phyloP scores from a whole-genome alignment of 1,139 yeast genomes.

The Wickerhamiella pararugosa region DNA sequence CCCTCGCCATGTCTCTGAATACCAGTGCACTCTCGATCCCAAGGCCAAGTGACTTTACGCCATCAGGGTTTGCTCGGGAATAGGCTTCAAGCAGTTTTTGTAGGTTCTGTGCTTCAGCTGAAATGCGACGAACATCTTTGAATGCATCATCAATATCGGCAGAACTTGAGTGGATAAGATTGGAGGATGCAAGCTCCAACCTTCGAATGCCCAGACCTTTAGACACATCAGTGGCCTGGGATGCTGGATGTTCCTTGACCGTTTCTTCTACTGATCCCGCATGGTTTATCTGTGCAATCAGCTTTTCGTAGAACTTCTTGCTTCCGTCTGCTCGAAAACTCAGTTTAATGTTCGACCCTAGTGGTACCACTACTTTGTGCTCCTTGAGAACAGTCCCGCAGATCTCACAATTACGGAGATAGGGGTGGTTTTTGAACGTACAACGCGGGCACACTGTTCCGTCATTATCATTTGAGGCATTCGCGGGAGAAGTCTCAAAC shows the following conservation, averaged over 20 bases:
- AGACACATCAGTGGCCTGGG: constrained; percentile 12
- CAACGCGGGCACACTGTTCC: constrained; percentile 52
- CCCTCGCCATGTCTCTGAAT: constrained; percentile 27
- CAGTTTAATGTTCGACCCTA: constrained; percentile 15
- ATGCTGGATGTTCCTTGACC: not conserved
- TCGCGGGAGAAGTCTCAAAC: too few species aligned
- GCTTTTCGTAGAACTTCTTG: constrained; percentile 19
- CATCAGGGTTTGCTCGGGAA: not conserved
- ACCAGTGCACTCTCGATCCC: constrained; percentile 21
- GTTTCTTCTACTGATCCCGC: constrained; percentile 4
- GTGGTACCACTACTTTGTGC: constrained; percentile 13
- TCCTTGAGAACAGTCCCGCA: constrained; percentile 52
- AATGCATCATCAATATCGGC: not conserved
- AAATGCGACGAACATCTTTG: not conserved
- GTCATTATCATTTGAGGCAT: not conserved
- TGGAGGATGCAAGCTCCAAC: not conserved
- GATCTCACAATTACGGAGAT: constrained; percentile 65
- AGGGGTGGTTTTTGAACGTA: constrained; percentile 75
- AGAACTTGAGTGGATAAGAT: not conserved
- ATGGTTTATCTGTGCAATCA: constrained; percentile 17
- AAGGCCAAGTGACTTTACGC: not conserved
- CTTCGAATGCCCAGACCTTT: not conserved
- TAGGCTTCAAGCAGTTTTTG: not conserved
- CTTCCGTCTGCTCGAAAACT: constrained; percentile 27
- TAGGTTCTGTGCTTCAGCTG: not conserved